These are phyloP conservation scores for Umbelopsis ramanniana DNA, from an alignment of 192 early-diverging fungal species.

Conservation along the genomic window DNA sequence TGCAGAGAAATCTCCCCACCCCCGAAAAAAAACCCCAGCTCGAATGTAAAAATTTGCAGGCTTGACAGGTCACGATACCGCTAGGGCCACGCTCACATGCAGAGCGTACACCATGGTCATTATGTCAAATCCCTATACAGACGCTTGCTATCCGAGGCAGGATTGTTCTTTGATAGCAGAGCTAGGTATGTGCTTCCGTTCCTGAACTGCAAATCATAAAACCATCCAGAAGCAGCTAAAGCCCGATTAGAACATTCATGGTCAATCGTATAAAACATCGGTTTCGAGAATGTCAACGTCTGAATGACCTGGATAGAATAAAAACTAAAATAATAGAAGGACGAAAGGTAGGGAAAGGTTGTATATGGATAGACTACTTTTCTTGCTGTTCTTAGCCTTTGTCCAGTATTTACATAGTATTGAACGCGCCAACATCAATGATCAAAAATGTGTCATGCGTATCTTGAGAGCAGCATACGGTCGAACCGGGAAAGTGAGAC, in stretches of 20 bases:
- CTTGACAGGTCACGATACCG: too few relatives aligned
- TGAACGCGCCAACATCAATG: slow-evolving; percentile 30
- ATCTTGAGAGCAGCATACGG: slow-evolving; percentile 37
- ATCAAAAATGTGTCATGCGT: slow-evolving; percentile 31
- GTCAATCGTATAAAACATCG: slow-evolving; percentile 26
- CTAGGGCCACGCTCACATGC: not conserved
- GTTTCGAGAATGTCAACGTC: slow-evolving; percentile 30
- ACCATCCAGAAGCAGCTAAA: not conserved
- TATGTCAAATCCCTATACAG: slow-evolving; percentile 39
- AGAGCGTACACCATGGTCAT: not conserved
- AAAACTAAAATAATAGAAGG: slow-evolving; percentile 36
- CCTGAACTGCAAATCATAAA: not conserved
- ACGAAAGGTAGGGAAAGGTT: slow-evolving; percentile 25
- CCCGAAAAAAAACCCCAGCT: too few relatives aligned
- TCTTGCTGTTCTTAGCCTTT: not conserved
- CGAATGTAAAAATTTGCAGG: too few relatives aligned
- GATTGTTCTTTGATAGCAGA: slow-evolving; percentile 40
- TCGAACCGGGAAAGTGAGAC: slow-evolving; percentile 34
- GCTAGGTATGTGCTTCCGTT: slow-evolving; percentile 24
- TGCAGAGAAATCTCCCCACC: too few relatives aligned
- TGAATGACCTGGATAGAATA: slow-evolving; percentile 25
- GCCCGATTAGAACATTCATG: slow-evolving; percentile 26
- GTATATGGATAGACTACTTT: not conserved
- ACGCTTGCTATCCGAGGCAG: slow-evolving; percentile 26
- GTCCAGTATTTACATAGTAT: slow-evolving; percentile 35